Conservation (phyloP, 257 asterid species). For the Capsicum rhomboideum region DNA sequence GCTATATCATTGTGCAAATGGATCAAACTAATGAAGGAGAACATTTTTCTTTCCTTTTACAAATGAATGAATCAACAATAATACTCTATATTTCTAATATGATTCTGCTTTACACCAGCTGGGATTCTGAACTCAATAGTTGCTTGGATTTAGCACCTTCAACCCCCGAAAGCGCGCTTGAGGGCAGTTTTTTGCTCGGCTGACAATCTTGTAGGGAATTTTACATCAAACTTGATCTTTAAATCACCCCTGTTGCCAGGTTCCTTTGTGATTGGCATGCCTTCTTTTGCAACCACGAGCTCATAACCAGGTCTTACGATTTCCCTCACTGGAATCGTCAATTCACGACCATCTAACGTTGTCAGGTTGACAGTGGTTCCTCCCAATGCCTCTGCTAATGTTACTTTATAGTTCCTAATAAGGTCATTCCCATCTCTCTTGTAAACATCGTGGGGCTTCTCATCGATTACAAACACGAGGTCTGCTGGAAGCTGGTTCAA, state of each 20-base stretch:
- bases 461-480: slow-evolving; percentile 73
- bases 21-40: neutral
- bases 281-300: slow-evolving; percentile 51
- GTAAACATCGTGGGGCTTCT: slow-evolving; percentile 65
- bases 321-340: slow-evolving; percentile 43
- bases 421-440: slow-evolving; percentile 71
- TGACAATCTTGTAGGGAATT: slow-evolving; percentile 56
- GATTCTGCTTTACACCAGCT: neutral
- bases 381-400: slow-evolving; percentile 63
- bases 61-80: neutral
- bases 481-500: slow-evolving; percentile 76
- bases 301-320: slow-evolving; percentile 43
- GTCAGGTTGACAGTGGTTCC: slow-evolving; percentile 40
- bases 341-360: slow-evolving; percentile 41
- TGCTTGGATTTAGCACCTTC: neutral
- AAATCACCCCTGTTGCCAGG: slow-evolving; percentile 53
- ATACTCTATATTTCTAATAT: neutral
- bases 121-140: neutral
- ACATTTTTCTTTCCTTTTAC: neutral
- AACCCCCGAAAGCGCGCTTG: slow-evolving; percentile 44
- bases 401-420: slow-evolving; percentile 21
- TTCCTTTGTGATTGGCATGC: slow-evolving; percentile 76
- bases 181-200: slow-evolving; percentile 53
- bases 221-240: slow-evolving; percentile 55
- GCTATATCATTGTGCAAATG: neutral